These are phyloP conservation scores for Massariosphaeria phaeospora DNA, from an alignment of 495 filamentous ascomycete species.

Conservation along the genomic window DNA sequence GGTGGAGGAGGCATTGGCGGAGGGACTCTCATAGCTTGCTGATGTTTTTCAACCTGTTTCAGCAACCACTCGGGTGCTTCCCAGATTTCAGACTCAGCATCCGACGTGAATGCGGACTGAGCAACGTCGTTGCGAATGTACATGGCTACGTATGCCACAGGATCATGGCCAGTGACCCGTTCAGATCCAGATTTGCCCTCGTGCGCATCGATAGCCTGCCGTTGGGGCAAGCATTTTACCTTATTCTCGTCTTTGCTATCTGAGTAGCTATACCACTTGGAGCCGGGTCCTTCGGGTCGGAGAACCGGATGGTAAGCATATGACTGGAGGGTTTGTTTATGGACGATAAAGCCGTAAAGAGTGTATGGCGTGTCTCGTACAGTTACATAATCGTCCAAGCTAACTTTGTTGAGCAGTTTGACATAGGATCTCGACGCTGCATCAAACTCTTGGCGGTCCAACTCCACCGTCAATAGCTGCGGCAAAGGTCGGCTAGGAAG, in stretches of 20 bases:
- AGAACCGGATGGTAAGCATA: constrained; percentile 59
- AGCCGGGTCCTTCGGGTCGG: constrained; percentile 53
- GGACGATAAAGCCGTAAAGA: constrained; percentile 59
- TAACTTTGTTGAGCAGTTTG: constrained; percentile 53
- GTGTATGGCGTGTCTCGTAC: constrained; percentile 49
- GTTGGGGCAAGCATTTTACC: constrained; percentile 55
- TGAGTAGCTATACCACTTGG: constrained; percentile 57
- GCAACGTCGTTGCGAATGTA: constrained; percentile 56
- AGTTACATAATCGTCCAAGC: constrained; percentile 51
- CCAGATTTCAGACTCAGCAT: constrained; percentile 25
- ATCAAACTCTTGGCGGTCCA: constrained; percentile 56
- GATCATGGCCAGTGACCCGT: constrained; percentile 47
- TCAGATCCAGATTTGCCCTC: constrained; percentile 43
- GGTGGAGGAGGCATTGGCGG: constrained; percentile 2
- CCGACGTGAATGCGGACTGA: constrained; percentile 3
- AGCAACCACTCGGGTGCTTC: constrained; percentile 31
- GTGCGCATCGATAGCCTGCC: constrained; percentile 53
- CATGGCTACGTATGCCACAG: constrained; percentile 56
- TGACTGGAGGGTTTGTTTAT: constrained; percentile 57
- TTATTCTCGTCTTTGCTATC: constrained; percentile 50
- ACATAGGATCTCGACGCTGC: constrained; percentile 52
- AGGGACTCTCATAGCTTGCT: constrained; percentile 1
- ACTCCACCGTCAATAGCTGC: constrained; percentile 54
- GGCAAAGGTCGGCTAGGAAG: constrained; percentile 33
- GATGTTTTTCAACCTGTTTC: constrained; percentile 24